Base-by-base conservation (phyloP, 495 filamentous ascomycete species). In the Podospora conica region DNA sequence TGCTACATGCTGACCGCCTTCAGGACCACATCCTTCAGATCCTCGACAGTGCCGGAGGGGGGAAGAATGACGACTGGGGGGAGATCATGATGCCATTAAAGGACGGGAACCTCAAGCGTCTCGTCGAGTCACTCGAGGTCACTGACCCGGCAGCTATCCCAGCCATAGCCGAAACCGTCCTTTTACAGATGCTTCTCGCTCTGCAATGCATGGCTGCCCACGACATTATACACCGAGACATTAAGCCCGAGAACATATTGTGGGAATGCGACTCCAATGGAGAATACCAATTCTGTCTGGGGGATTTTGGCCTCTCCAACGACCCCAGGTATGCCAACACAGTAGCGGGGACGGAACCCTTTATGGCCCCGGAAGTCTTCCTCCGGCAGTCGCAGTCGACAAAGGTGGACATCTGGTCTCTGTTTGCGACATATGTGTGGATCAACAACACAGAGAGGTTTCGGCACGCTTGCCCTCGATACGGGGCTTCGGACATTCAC, bases 211-310 rank as follows among this genome's bases (percentile, higher is more conserved):
- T 78, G 3, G 70, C 63, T 0, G 21, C 12, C 0, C 60, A 91
- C 70, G 83, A 85, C 24, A 87, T 93, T 66, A 86, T 93, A 64
- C 90, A 93, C 73, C 83, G 90, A 8, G 90, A 93, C 74, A 77
- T 93, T 65, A 93, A 93, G 74, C 90, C 90, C 1, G 90, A 92
- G 69, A 93, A 93, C 69, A 87, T 93, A 29, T 79, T 93, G 2
- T 76, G 53, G 31, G 64, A 75, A 3, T 62, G 40, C 7, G 65
- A 68, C 21, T 25, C 54, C 2, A 4, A 55, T 12, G 55, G 64
- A 10, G 21, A 48, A n/a, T 72, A 75, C 58, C 60, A 67, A 22
- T 79, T 79, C 60, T 61, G 64, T n/a, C 67, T 80, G 2, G 71
- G 72, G 1, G 78, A 79, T 27, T 77, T 79, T 25, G 78, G 78